Base-by-base conservation (phyloP, 202 grass and related monocot species). In the Elaeis oleifera region DNA sequence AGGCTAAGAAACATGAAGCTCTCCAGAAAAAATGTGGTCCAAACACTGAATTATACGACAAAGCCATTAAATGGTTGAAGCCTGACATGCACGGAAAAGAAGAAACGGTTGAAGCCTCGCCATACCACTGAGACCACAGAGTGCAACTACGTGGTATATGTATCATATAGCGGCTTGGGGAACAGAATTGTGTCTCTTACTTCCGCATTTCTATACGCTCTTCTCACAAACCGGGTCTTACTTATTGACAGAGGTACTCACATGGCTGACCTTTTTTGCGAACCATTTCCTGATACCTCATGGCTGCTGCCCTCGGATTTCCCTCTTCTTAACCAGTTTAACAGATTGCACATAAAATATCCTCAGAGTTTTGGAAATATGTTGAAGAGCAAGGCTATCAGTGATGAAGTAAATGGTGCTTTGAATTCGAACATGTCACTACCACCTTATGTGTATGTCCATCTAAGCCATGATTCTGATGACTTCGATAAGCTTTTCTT, bases 151-250 rank as follows among this genome's bases (percentile, higher is more conserved):
- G 4, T 29, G 28, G 28, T 29, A 5, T 29, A 5, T 4, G 5
- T 29, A 29, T 5, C 28, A 29, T 4, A 4, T 29, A 29, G 28
- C 28, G 28, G 28, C 28, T 5, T 29, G 4, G 28, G 28, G 28
- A 29, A 29, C 28, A 29, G 28, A 29, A 4, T 29, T 4, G 28
- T 29, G 28, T 29, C 28, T 29, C 28, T 29, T 3, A 5, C 28
- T 29, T 29, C 28, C 3, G 28, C 28, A 4, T 29, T 29, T 29
- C 28, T 29, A 4, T 29, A 29, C 4, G 28, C 87, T 8, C 61
- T 90, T 39, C 78, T 85, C 31, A 79, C 74, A 32, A 77, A 71
- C 54, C 64, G 82, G 18, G 74, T 90, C 28, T 21, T 90, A 32
- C 77, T 90, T 27, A 25, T 90, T 62, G 63, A 67, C 36, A 29